These are phyloP conservation scores for Hanseniaspora thailandica DNA, from an alignment of 805 yeast genomes.

Conservation along the genomic window DNA sequence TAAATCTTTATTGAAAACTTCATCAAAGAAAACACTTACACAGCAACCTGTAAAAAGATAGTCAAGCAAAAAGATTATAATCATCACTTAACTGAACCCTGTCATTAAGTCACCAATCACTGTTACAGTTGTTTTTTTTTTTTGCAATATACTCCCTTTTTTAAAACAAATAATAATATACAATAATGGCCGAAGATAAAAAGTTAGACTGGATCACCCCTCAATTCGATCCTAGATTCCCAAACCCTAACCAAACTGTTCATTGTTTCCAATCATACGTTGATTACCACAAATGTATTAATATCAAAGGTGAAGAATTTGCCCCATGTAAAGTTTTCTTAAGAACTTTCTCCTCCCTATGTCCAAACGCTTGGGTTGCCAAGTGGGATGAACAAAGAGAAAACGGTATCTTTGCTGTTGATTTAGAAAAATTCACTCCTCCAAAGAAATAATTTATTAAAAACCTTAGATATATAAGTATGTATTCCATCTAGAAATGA, in stretches of 20 bases:
- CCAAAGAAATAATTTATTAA: slow-evolving; percentile 33
- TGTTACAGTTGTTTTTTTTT: not conserved
- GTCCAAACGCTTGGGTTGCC: slow-evolving; percentile 77
- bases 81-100: not conserved
- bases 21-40: not conserved
- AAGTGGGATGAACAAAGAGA: slow-evolving; percentile 82
- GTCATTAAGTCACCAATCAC: not conserved
- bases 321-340: slow-evolving; percentile 94
- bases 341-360: slow-evolving; percentile 76
- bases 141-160: not conserved
- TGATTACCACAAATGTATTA: slow-evolving; percentile 95
- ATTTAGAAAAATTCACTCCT: slow-evolving; percentile 28
- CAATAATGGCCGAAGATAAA: slow-evolving; percentile 12
- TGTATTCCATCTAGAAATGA: slow-evolving; percentile 17
- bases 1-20: too few species aligned
- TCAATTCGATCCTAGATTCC: slow-evolving; percentile 88
- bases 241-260: slow-evolving; percentile 93
- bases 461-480: not conserved
- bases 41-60: not conserved
- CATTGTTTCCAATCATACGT: slow-evolving; percentile 98
- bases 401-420: slow-evolving; percentile 45
- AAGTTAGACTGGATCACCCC: slow-evolving; percentile 39
- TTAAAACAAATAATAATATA: not conserved
- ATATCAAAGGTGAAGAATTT: slow-evolving; percentile 94
- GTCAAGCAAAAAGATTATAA: not conserved